Evolutionary conservation across 1,139 yeast species (phyloP), one percentile per base, ranked within the genome.

Genomic region (Candida gigantensis): DNA sequence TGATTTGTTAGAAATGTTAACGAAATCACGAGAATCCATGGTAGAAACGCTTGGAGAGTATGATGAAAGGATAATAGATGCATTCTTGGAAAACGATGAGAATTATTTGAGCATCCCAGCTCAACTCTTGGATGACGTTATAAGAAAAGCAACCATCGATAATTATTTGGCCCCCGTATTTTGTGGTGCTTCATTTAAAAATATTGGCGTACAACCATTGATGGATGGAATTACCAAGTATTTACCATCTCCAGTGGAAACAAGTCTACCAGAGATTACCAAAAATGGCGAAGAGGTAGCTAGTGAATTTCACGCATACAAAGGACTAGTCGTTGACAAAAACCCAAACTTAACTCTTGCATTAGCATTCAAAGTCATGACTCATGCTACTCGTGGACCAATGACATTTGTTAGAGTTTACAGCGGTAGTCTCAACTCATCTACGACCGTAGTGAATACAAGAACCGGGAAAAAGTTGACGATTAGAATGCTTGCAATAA

Each of bases 121-220:
- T 0, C 47, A 51, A 0, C 52, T 74, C 2, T 63, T 92, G 20
- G 74, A 71, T 34, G 50, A 54, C 11, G 83, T 95, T 0, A 71
- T 92, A 9, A 67, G 87, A 37, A 62, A 64, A 20, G 79, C 85
- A 1, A 85, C 96, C 0, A 49, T 87, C 3, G 58, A 58, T 1
- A 74, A 75, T 37, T 62, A 67, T 26, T 69, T 87, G 3, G 75
- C 84, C 0, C 97, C 99, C 0, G 85, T 92, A 0, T 64, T 89
- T 26, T 88, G 97, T 59, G 98, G 99, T 3, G 86, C 97, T 1
- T 85, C 97, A 36, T 92, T 92, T 62, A 77, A 74, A 45, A 92
- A 92, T 54, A 84, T 92, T 36, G 98, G 98, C 10, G 95, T 92
- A 2, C 98, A 92, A 55, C 97, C 97, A 0, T 65, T 94, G 37